phyloP scores from a whole-genome alignment of 192 early-diverging fungal species.

The Coemansia reversa region DNA sequence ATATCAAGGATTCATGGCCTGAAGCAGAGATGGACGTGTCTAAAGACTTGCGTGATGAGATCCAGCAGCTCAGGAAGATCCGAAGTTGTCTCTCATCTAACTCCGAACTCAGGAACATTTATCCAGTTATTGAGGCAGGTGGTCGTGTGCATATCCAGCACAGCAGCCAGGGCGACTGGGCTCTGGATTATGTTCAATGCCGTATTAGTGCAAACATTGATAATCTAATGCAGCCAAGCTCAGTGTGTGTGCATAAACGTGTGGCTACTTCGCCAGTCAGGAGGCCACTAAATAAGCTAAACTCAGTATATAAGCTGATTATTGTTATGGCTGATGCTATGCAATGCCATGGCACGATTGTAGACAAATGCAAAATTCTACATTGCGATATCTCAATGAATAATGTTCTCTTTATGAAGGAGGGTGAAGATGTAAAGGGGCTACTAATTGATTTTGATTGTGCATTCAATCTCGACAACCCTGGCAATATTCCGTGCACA shows the following conservation, averaged over 20 bases:
- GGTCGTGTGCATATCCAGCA: too few species aligned
- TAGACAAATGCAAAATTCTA: conserved; percentile 5
- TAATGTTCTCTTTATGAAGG: conserved; percentile 17
- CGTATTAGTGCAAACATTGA: too few species aligned
- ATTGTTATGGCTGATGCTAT: conserved; percentile 21
- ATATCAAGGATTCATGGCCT: conserved; percentile 15
- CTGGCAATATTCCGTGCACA: neutral
- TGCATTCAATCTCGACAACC: neutral
- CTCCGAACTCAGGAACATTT: too few species aligned
- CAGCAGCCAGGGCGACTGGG: too few species aligned
- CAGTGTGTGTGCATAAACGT: conserved; percentile 8
- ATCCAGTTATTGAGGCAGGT: too few species aligned
- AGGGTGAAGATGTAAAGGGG: conserved; percentile 1
- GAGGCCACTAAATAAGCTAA: neutral
- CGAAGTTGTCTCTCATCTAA: too few species aligned
- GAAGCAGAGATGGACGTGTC: too few species aligned
- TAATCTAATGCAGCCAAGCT: too few species aligned
- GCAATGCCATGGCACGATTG: conserved; percentile 5
- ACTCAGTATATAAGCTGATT: conserved; percentile 15
- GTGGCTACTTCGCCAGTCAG: conserved; percentile 8
- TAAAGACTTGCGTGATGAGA: too few species aligned
- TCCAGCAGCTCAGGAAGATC: too few species aligned
- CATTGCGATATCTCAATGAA: conserved; percentile 34
- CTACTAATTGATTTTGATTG: conserved; percentile 30
- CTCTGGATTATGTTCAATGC: too few species aligned